Evolutionary conservation across 2,329 filamentous ascomycete genomes (phyloP).

Genomic region (Stylonectria norvegica): DNA sequence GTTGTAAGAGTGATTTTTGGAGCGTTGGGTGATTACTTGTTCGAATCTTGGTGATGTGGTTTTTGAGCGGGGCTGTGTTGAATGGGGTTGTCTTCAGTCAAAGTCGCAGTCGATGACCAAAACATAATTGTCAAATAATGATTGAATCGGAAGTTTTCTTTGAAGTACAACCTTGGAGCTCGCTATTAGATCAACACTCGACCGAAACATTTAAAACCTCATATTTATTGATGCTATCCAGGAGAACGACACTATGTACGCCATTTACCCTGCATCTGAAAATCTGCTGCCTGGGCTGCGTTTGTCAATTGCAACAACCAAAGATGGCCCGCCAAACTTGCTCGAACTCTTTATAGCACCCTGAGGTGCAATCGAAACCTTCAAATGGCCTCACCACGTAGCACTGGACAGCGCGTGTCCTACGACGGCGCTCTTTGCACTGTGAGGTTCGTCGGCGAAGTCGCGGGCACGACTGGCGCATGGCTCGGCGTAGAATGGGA

Average conservation of each 20-base stretch:
- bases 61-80: too few relatives aligned
- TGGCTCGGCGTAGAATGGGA: slow-evolving; percentile 99
- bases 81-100: too few relatives aligned
- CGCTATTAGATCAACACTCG: too few relatives aligned
- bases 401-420: slow-evolving; percentile 73
- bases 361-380: background rate
- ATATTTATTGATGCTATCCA: too few relatives aligned
- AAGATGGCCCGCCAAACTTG: slow-evolving; percentile 1
- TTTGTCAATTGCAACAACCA: slow-evolving; percentile 3
- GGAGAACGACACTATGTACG: too few relatives aligned
- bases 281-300: slow-evolving; percentile 16
- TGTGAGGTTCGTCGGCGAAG: slow-evolving; percentile 74
- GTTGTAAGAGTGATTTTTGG: slow-evolving; percentile 54
- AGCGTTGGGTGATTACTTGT: too few relatives aligned
- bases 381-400: slow-evolving; percentile 38
- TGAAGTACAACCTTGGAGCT: too few relatives aligned
- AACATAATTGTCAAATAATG: too few relatives aligned
- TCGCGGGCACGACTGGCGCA: slow-evolving; percentile 69
- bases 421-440: slow-evolving; percentile 78
- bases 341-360: slow-evolving; percentile 1
- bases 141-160: too few relatives aligned
- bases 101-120: too few relatives aligned
- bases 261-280: slow-evolving; percentile 6
- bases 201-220: too few relatives aligned
- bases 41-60: too few relatives aligned